These are phyloP conservation scores for Saxispiralis lemnorum DNA, from an alignment of 495 filamentous ascomycete species.

Conservation along the genomic window DNA sequence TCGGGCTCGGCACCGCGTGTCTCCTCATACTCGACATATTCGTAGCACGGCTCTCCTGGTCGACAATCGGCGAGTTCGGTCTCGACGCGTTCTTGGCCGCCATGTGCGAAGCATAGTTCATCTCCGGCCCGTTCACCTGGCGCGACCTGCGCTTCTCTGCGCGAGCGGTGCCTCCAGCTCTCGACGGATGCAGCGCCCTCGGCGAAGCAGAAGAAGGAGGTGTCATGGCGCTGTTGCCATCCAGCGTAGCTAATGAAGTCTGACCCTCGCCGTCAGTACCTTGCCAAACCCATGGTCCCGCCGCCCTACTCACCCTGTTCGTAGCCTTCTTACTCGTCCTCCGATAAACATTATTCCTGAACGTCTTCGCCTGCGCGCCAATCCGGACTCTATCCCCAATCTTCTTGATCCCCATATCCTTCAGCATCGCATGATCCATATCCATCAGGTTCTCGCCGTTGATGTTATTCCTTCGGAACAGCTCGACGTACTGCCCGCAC, in stretches of 20 bases:
- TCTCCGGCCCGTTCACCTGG: constrained; percentile 26
- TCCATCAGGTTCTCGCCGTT: constrained; percentile 92
- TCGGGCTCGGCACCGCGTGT: constrained; percentile 26
- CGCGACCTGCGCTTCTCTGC: constrained; percentile 61
- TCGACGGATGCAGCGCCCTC: constrained; percentile 36
- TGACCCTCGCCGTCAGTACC: constrained; percentile 21
- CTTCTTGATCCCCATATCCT: constrained; percentile 97
- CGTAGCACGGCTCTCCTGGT: constrained; percentile 25
- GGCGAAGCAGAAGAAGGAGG: constrained; percentile 51
- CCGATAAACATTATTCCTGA: constrained; percentile 67
- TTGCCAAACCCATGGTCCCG: constrained; percentile 2
- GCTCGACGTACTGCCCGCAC: constrained; percentile 76
- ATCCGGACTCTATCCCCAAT: constrained; percentile 94
- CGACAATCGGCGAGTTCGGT: constrained; percentile 52
- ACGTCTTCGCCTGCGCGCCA: constrained; percentile 73
- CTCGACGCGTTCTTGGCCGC: constrained; percentile 39
- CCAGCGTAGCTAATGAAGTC: constrained; percentile 56
- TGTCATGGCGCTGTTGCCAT: constrained; percentile 36
- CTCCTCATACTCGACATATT: constrained; percentile 1
- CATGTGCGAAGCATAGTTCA: constrained; percentile 23
- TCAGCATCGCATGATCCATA: constrained; percentile 86
- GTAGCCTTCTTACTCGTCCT: constrained; percentile 59
- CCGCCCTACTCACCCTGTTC: constrained; percentile 45
- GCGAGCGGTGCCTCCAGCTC: constrained; percentile 30
- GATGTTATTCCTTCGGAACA: constrained; percentile 89